Conservation (phyloP, 345 rosid genomes). For the Brassica incana region DNA sequence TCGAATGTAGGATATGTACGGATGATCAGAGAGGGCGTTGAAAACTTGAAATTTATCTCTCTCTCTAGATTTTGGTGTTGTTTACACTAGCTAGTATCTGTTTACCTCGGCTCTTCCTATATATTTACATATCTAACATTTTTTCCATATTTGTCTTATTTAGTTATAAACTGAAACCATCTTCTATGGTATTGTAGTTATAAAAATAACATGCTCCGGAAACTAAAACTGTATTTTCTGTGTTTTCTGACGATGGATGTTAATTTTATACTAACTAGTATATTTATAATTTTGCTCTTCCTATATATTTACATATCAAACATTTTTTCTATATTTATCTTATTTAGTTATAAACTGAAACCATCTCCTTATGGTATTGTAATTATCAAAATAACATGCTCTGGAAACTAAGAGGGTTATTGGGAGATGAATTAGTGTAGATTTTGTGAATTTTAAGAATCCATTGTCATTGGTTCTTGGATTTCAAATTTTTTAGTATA, state of each 20-base stretch:
- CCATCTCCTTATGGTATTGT: no score
- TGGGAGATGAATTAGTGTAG: no score
- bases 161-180: background rate
- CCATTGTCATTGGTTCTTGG: no score
- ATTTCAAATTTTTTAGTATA: no score
- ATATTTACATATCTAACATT: background rate
- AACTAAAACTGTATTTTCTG: background rate
- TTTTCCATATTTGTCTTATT: background rate
- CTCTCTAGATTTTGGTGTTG: background rate
- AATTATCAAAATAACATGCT: no score
- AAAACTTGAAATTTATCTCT: slow-evolving; percentile 17
- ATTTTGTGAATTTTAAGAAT: no score
- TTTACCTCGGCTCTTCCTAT: background rate
- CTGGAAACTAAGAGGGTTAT: no score
- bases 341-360: no score
- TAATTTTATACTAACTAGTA: no score
- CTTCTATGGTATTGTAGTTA: background rate
- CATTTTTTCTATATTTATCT: no score
- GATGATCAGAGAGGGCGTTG: slow-evolving; percentile 40
- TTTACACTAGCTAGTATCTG: background rate
- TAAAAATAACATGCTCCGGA: background rate
- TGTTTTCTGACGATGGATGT: background rate
- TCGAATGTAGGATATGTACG: slow-evolving; percentile 34
- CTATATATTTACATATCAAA: no score
- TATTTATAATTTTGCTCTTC: no score